These are phyloP conservation scores for Verticillium nonalfalfae DNA, from an alignment of 2,329 filamentous ascomycete genomes.

Conservation along the genomic window DNA sequence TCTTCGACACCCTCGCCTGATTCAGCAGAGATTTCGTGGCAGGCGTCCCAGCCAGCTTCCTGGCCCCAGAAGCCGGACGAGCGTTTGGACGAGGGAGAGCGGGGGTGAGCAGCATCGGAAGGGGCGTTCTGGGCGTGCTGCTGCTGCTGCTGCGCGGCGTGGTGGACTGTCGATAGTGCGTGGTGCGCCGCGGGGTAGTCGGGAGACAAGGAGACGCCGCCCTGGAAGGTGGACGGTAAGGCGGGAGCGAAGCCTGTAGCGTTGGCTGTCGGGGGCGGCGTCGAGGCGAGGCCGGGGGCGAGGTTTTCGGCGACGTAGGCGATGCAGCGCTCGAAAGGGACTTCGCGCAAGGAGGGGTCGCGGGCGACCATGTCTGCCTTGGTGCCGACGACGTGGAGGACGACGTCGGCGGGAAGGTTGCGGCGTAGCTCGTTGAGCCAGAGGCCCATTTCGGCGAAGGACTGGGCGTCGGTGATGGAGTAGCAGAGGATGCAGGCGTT, in stretches of 20 bases:
- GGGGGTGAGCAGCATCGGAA: constrained; percentile 37
- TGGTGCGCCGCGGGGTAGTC: constrained; percentile 11
- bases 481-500: constrained; percentile 94
- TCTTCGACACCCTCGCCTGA: constrained; percentile 94
- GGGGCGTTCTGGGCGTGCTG: not conserved
- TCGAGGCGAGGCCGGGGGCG: constrained; percentile 61
- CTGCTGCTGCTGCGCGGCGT: constrained; percentile 3
- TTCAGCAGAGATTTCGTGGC: constrained; percentile 93
- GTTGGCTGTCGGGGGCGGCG: constrained; percentile 60
- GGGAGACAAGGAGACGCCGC: not conserved
- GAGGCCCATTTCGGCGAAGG: constrained; percentile 85
- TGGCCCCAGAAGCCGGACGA: constrained; percentile 83
- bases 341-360: constrained; percentile 71
- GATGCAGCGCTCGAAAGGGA: constrained; percentile 93
- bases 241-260: constrained; percentile 20
- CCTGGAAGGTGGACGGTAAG: constrained; percentile 3
- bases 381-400: constrained; percentile 92
- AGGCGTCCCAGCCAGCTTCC: constrained; percentile 93
- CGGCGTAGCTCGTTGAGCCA: constrained; percentile 83
- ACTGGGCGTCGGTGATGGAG: constrained; percentile 80
- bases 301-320: constrained; percentile 92
- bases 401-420: constrained; percentile 70
- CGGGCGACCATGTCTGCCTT: constrained; percentile 86
- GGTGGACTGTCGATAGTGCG: constrained; percentile 6
- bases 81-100: constrained; percentile 56